Conservation (phyloP, 331 rosid genomes). For the Telfairia occidentalis region DNA sequence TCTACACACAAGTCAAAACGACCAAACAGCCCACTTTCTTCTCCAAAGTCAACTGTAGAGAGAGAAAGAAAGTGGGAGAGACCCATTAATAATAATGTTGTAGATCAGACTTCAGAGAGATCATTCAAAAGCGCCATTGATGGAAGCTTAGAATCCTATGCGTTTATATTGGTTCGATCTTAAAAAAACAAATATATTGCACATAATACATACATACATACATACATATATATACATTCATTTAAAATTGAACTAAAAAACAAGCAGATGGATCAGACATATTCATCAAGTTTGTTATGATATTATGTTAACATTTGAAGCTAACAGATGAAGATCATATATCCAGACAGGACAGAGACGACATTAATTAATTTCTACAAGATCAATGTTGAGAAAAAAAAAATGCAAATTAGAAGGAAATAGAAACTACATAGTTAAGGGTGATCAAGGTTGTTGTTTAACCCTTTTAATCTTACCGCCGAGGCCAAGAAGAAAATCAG, state of each 20-base stretch:
- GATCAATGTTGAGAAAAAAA: not conserved
- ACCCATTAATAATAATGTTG: not conserved
- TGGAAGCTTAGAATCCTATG: not conserved
- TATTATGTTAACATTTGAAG: not conserved
- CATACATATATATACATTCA: too few species aligned
- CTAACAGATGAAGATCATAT: slow-evolving; percentile 4
- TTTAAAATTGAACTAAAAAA: too few species aligned
- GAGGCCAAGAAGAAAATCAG: slow-evolving; percentile 23
- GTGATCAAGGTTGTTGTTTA: not conserved
- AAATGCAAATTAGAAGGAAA: not conserved
- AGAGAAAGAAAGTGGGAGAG: too few species aligned
- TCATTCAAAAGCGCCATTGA: not conserved
- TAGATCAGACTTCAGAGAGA: too few species aligned
- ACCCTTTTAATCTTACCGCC: slow-evolving; percentile 28
- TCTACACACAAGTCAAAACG: not conserved
- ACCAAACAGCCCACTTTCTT: not conserved
- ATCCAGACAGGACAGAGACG: not conserved
- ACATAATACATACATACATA: too few species aligned
- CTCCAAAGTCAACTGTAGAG: not conserved
- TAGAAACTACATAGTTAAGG: not conserved
- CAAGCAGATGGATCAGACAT: not conserved
- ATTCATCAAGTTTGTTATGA: not conserved
- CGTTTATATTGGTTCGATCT: too few species aligned
- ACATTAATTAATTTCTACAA: slow-evolving; percentile 6
- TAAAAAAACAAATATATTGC: too few species aligned